A percentile compares a stretch with the other conserved stretches of the same genome.
Conservation (phyloP, 2,329 filamentous ascomycete species). For the Fusarium dimerum region DNA sequence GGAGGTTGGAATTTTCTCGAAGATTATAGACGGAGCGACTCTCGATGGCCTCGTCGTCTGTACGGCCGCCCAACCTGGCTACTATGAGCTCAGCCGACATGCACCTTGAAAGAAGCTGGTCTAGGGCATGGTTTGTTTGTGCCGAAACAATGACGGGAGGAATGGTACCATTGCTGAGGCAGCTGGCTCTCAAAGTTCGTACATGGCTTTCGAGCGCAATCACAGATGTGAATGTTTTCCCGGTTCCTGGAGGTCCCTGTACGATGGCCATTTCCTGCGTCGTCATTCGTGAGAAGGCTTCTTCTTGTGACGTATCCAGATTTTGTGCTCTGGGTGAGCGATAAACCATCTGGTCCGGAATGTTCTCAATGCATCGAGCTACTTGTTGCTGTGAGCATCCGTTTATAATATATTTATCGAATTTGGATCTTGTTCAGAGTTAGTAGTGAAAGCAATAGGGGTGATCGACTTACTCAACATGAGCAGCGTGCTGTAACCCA, state of each 20-base stretch:
- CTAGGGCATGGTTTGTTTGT: conserved; percentile 88
- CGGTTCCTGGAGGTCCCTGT: conserved; percentile 76
- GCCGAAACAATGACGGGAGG: conserved; percentile 74
- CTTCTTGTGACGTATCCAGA: conserved; percentile 72
- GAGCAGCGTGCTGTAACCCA: conserved; percentile 64
- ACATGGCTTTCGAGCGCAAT: conserved; percentile 54
- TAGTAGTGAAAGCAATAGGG: neutral
- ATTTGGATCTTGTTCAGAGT: conserved; percentile 47
- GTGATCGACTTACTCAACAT: conserved; percentile 51
- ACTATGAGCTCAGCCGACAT: conserved; percentile 56
- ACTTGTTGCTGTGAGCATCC: conserved; percentile 37
- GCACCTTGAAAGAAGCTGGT: conserved; percentile 73
- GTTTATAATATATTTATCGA: conserved; percentile 62
- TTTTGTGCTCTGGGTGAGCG: conserved; percentile 16
- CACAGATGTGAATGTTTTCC: conserved; percentile 82
- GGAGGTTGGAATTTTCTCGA: conserved; percentile 34
- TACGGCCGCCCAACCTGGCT: conserved; percentile 64
- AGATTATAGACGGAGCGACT: conserved; percentile 67
- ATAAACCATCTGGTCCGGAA: neutral
- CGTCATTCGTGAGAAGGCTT: conserved; percentile 69
- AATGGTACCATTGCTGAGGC: conserved; percentile 36
- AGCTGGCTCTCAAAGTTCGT: conserved; percentile 55
- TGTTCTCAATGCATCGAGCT: conserved; percentile 33
- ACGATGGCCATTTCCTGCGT: conserved; percentile 73
- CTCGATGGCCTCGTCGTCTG: conserved; percentile 65